A percentile compares a stretch with the other conserved stretches of the same genome.
phyloP scores from a whole-genome alignment of 2,329 filamentous ascomycete species.

The Whalleya microplaca region DNA sequence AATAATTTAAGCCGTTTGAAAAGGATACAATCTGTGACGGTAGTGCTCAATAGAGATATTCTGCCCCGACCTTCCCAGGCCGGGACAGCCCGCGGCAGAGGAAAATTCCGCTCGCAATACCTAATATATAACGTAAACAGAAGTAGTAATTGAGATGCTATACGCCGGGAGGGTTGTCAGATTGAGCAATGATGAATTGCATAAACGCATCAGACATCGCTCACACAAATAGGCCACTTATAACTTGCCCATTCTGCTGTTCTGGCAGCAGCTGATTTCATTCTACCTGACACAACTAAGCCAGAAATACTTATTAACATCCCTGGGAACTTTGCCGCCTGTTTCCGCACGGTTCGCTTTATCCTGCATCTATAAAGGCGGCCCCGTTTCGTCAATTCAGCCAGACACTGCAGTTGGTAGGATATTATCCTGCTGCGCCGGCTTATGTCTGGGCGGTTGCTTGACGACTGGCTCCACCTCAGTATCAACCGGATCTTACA shows the following conservation, averaged over 20 bases:
- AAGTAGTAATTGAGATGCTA: neutral
- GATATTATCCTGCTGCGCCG: conserved; percentile 24
- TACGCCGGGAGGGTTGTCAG: neutral
- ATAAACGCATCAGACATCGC: neutral
- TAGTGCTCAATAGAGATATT: neutral
- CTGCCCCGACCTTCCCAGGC: neutral
- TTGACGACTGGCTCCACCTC: conserved; percentile 14
- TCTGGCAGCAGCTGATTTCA: neutral
- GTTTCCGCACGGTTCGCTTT: neutral
- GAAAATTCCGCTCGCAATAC: neutral
- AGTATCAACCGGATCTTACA: conserved; percentile 2
- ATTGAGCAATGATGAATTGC: neutral
- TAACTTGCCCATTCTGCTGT: neutral
- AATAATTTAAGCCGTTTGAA: neutral
- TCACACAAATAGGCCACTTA: neutral
- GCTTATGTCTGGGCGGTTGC: conserved; percentile 15
- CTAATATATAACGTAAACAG: neutral
- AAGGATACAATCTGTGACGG: neutral
- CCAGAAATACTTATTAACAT: neutral
- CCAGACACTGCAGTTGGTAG: conserved; percentile 7
- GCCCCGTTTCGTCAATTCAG: conserved; percentile 1
- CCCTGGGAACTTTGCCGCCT: neutral
- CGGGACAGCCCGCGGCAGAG: neutral
- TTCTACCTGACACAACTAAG: neutral
- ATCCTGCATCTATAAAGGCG: neutral